phyloP scores from a whole-genome alignment of 148 eudicot genomes.

The Fagopyrum esculentum region DNA sequence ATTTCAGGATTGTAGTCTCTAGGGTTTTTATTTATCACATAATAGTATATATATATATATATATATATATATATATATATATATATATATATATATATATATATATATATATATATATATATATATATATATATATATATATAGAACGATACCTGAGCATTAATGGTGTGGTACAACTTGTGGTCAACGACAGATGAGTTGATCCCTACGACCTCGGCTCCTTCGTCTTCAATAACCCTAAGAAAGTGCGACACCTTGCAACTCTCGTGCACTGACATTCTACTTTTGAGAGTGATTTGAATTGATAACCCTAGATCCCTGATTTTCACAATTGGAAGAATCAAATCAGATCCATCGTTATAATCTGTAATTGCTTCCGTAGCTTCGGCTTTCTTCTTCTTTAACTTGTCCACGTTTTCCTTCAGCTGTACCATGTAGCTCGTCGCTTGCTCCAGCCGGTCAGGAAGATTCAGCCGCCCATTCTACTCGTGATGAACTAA shows the following conservation, averaged over 20 bases:
- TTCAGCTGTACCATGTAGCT: no score
- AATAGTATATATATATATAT: not conserved
- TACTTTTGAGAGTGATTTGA: not conserved
- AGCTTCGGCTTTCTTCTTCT: no score
- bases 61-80: not conserved
- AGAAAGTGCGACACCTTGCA: not conserved
- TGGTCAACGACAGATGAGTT: not conserved
- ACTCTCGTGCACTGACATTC: not conserved
- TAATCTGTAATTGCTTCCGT: no score
- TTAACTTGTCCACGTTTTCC: no score
- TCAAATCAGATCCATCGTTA: not conserved
- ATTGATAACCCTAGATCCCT: not conserved
- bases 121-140: not conserved
- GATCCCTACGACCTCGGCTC: not conserved
- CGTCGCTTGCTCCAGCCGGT: no score
- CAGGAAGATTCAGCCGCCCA: no score
- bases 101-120: not conserved
- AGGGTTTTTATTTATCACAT: no score
- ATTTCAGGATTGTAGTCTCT: no score
- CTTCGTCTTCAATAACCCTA: conserved; percentile 1
- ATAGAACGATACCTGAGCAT: not conserved
- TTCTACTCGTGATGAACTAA: no score
- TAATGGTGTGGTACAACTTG: not conserved
- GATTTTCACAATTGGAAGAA: not conserved
- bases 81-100: not conserved